Evolutionary conservation across 2,329 filamentous ascomycete species (phyloP).

Genomic region (Hymenoscyphus linearis): DNA sequence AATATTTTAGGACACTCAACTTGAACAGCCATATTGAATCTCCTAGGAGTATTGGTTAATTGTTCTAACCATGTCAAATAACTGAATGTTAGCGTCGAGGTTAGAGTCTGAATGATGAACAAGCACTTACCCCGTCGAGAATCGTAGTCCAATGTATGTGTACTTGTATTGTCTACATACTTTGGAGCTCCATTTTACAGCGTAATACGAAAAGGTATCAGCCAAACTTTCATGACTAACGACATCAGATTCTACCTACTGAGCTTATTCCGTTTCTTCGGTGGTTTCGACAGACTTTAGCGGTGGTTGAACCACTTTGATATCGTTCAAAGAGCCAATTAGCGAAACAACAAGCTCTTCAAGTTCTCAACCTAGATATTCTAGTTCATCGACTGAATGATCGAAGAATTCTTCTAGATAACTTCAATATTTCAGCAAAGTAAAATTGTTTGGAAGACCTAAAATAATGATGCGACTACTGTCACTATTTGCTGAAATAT

Average conservation of each 20-base stretch:
- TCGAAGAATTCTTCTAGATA: too few relatives aligned
- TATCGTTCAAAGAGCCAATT: constrained; percentile 31
- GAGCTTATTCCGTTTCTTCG: not conserved
- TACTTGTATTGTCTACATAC: constrained; percentile 52
- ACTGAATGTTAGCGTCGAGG: too few relatives aligned
- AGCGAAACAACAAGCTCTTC: constrained; percentile 51
- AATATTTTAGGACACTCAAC: too few relatives aligned
- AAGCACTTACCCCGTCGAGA: constrained; percentile 46
- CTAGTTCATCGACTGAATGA: too few relatives aligned
- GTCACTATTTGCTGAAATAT: too few relatives aligned
- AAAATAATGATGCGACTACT: too few relatives aligned
- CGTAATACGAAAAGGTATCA: constrained; percentile 6
- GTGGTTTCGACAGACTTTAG: not conserved
- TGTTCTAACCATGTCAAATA: too few relatives aligned
- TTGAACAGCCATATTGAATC: too few relatives aligned
- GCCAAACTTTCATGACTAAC: not conserved
- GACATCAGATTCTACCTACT: not conserved
- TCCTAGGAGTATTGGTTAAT: too few relatives aligned
- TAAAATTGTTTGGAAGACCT: too few relatives aligned
- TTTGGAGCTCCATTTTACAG: constrained; percentile 34
- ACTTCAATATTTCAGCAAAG: too few relatives aligned
- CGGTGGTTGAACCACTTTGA: not conserved
- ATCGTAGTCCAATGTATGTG: constrained; percentile 54
- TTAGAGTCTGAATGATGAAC: not conserved
- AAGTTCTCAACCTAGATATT: too few relatives aligned